Conservation (phyloP, 169 alveolate species). For the Cryptosporidium meleagridis region DNA sequence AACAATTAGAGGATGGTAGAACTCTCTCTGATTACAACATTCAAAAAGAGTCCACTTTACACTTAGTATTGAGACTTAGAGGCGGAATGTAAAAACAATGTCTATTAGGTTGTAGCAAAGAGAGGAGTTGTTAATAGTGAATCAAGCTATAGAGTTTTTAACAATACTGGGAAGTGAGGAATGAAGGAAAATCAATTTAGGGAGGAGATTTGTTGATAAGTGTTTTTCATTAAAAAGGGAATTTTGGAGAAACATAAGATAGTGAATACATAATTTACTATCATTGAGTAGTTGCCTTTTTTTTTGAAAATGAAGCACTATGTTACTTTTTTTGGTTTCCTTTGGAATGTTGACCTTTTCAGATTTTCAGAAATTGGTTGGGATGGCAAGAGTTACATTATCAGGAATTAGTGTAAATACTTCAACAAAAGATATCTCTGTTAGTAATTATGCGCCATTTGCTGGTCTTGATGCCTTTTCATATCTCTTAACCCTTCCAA, state of each 20-base stretch:
- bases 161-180: background rate
- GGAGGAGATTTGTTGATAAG: background rate
- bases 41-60: conserved; percentile 83
- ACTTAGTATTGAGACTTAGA: conserved; percentile 81
- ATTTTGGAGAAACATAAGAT: background rate
- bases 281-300: background rate
- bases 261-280: background rate
- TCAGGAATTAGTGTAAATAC: background rate
- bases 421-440: background rate
- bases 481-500: background rate
- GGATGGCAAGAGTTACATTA: background rate
- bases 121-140: background rate
- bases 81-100: conserved; percentile 54
- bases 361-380: background rate
- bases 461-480: background rate
- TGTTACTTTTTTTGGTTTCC: background rate
- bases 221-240: background rate
- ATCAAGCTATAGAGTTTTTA: background rate
- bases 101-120: background rate
- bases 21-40: conserved; percentile 79
- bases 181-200: background rate
- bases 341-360: background rate
- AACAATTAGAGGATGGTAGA: conserved; percentile 81
- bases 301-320: background rate
- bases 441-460: no score